Conservation (phyloP, 2,329 filamentous ascomycete species). For the Trichoderma hamatum region DNA sequence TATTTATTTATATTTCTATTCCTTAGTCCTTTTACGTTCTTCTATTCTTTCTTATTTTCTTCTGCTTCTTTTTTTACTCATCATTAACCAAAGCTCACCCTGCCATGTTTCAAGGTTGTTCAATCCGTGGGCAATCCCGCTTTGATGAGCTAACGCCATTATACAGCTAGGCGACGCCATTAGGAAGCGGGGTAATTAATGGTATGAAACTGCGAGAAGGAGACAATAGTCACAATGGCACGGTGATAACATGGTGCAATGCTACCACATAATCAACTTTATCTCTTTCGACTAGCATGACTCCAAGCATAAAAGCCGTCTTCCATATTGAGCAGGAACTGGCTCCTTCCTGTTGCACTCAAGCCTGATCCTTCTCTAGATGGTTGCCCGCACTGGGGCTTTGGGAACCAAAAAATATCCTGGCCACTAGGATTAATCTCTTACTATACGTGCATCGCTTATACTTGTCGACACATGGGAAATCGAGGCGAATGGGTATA, state of each 20-base stretch:
- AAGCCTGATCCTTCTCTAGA: neutral
- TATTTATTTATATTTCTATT: neutral
- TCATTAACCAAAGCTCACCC: neutral
- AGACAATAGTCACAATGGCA: neutral
- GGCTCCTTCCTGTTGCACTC: slow-evolving; percentile 8
- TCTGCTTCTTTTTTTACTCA: no score
- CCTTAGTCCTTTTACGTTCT: no score
- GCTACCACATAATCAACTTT: slow-evolving; percentile 8
- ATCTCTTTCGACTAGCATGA: slow-evolving; percentile 2
- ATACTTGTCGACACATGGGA: neutral
- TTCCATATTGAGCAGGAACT: neutral
- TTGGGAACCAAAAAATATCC: neutral
- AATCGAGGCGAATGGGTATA: neutral
- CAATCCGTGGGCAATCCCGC: neutral
- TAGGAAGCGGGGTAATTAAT: neutral
- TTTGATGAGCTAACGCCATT: neutral
- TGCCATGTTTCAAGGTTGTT: neutral
- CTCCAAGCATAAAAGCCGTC: neutral
- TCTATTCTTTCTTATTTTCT: neutral
- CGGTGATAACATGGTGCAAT: slow-evolving; percentile 4
- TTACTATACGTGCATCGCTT: neutral
- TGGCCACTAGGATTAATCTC: neutral
- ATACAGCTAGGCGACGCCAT: slow-evolving; percentile 5
- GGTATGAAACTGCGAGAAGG: neutral
- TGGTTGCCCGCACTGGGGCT: neutral